Base-by-base conservation (phyloP, 1,139 yeast species). In the Yamadazyma jaroonii region DNA sequence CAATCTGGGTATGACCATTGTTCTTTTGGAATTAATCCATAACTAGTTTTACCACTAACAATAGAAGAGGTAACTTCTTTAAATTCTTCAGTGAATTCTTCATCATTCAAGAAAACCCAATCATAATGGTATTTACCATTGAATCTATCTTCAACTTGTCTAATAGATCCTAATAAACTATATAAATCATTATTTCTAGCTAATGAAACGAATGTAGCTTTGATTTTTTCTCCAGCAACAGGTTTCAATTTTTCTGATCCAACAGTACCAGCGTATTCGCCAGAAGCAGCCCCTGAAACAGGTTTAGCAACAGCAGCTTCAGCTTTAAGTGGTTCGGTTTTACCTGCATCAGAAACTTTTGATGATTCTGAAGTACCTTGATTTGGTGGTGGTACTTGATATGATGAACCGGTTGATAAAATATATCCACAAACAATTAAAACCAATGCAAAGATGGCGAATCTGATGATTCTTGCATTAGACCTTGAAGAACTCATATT, bases 401-500 rank as follows among this genome's bases (percentile, higher is more conserved):
- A 42, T 37, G 56, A 63, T 7, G 82, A 72, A 7, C 86, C 86
- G 48, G 74, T 71, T 14, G 85, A 73, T 32, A 81, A 70, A 37
- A 81, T 74, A 53, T 67, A 79, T 12, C 84, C 83, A 53, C 83
- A 77, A 15, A 72, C 61, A 37, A 81, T 64, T 52, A 81, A 64
- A 14, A 78, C 68, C 14, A 74, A 57, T 25, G 85, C 84, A 53
- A 80, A 75, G 32, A 79, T 67, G 30, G 76, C 84, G 51, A 81
- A 79, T 51, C 86, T 65, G 34, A 78, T 61, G 46, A 80, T 54
- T 52, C 86, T 73, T 43, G 85, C 82, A 55, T 78, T 79, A 23
- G 83, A 74, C 57, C 84, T 72, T 27, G 79, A 54, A 21, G 68
- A 24, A 22, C 20, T 26, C 41, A 38, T 40, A 11, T 10, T 15